Evolutionary conservation across 1,284 basidiomycete genomes (phyloP).

Genomic region (Cutaneotrichosporon curvatum): DNA sequence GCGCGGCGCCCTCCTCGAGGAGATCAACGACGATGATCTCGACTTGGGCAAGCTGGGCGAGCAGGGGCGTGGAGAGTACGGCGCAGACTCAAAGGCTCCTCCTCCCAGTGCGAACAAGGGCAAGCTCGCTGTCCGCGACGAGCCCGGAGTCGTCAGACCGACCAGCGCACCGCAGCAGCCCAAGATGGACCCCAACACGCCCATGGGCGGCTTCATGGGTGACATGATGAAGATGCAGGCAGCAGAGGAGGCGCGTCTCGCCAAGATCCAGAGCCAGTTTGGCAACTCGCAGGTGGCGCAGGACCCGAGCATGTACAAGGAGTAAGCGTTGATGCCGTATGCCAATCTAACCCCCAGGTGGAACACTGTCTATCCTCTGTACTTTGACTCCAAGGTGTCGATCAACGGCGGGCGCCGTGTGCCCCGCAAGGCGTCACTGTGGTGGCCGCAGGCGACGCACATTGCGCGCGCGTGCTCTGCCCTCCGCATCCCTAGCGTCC

Average conservation of each 20-base stretch:
- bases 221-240: conserved; percentile 46
- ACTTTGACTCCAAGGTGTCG: conserved; percentile 89
- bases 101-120: conserved; percentile 24
- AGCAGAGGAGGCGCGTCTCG: conserved; percentile 43
- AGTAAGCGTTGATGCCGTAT: conserved; percentile 23
- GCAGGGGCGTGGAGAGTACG: conserved; percentile 45
- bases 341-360: conserved; percentile 54
- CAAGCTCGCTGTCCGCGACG: conserved; percentile 28
- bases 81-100: conserved; percentile 31
- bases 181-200: conserved; percentile 36
- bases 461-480: conserved; percentile 75
- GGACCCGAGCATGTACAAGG: conserved; percentile 42
- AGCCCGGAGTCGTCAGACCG: conserved; percentile 23
- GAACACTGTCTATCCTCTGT: conserved; percentile 93
- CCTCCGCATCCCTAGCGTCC: conserved; percentile 69
- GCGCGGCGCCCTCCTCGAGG: conserved; percentile 66
- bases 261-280: conserved; percentile 39
- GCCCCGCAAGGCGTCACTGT: conserved; percentile 68
- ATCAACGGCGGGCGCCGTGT: conserved; percentile 78
- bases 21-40: conserved; percentile 52
- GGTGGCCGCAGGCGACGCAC: conserved; percentile 89
- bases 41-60: conserved; percentile 48
- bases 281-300: conserved; percentile 28
- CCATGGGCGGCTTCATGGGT: conserved; percentile 47
- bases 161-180: conserved; percentile 9